Base-by-base conservation (phyloP, 164 flowering plant species). In the Vitis amurensis region DNA sequence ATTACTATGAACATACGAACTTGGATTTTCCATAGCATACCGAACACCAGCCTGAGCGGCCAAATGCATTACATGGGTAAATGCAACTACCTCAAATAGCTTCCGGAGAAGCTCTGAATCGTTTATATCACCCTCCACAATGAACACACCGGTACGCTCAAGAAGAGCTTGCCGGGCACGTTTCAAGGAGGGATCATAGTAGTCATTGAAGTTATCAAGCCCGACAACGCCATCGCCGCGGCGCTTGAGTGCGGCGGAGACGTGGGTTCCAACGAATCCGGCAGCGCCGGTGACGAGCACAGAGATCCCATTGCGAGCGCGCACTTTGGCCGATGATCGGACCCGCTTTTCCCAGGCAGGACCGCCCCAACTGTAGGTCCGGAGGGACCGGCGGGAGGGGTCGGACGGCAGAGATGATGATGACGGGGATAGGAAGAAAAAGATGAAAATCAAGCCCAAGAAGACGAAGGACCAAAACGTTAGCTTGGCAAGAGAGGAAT, bases 41-140 rank as follows among this genome's bases (percentile, higher is more conserved):
- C 98, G 64, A 2, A 94, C 98, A 1, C 98, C 98, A 11, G 98
- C 98, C 71, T 94, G 98, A 3, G 98, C 98, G 9, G 98, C 98
- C 68, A 94, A 82, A 75, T 94, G 98, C 91, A 91, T 88, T 13
- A 94, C 94, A 60, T 94, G 98, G 16, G 90, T 88, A 59, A 94
- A 91, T 0, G 89, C 64, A 3, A 90, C 98, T 3, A 91, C 88
- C 59, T 89, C 92, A 57, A 94, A 91, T 8, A 94, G 80, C 76
- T 90, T 89, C 78, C 68, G 78, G 29, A 94, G 70, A 11, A 94
- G 78, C 0, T 79, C 79, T 2, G 73, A 52, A 63, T 94, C 97
- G 66, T 94, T 94, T 60, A 94, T 84, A 56, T 94, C 98, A 0
- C 97, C 98, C 62, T 94, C 94, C 0, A 94, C 97, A n/a, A 94